Evolutionary conservation across 2,329 filamentous ascomycete species (phyloP).

Genomic region (Lecanicillium sp.): DNA sequence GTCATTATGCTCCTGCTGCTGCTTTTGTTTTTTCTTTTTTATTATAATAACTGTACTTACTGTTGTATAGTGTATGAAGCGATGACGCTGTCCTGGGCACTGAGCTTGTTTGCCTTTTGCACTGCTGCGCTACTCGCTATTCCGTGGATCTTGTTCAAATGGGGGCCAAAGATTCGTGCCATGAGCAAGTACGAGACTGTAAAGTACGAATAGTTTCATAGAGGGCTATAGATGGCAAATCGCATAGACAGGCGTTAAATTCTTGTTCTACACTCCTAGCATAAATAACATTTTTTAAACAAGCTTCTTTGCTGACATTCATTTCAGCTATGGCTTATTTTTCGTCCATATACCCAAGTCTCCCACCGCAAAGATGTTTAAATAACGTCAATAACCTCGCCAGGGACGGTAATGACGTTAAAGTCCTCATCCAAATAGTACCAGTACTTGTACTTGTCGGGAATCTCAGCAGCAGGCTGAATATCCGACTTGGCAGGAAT

Average conservation of each 20-base stretch:
- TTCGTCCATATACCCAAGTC: too few relatives aligned
- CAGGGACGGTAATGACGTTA: constrained; percentile 19
- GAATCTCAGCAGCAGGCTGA: constrained; percentile 20
- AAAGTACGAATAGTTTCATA: constrained; percentile 12
- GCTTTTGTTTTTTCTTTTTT: background rate
- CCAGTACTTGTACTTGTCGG: constrained; percentile 26
- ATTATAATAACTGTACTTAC: background rate
- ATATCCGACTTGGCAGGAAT: constrained; percentile 22
- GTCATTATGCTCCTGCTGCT: too few relatives aligned
- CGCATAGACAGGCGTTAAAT: too few relatives aligned
- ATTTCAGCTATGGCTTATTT: too few relatives aligned
- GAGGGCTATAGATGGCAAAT: too few relatives aligned
- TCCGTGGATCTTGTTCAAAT: constrained; percentile 44
- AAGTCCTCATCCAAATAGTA: constrained; percentile 27
- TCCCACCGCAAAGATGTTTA: too few relatives aligned
- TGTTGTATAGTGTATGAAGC: constrained; percentile 29
- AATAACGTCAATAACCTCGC: constrained; percentile 3
- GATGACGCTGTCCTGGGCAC: constrained; percentile 38
- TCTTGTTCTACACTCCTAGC: too few relatives aligned
- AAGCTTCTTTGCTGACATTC: too few relatives aligned
- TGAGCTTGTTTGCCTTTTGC: constrained; percentile 38
- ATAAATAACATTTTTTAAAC: too few relatives aligned
- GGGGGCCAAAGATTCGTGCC: constrained; percentile 31
- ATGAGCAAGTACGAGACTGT: constrained; percentile 31
- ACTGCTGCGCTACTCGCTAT: constrained; percentile 38